These are phyloP conservation scores for Cyathus striatus DNA, from an alignment of 768 basidiomycete genomes.

Conservation along the genomic window DNA sequence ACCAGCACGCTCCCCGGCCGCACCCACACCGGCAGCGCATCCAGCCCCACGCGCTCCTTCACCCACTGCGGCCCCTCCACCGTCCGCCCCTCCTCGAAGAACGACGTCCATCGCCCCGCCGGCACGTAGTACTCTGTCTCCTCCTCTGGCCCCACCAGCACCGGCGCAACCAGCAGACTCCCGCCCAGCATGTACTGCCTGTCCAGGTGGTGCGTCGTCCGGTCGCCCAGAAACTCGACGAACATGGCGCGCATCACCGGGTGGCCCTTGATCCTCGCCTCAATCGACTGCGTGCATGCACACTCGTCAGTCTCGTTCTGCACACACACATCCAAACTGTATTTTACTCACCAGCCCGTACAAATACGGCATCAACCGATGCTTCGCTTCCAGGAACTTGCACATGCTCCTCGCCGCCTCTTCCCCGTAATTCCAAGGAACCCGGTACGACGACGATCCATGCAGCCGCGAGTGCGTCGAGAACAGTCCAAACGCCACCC, in stretches of 20 bases:
- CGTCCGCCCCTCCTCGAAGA: slow-evolving; percentile 49
- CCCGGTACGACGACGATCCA: slow-evolving; percentile 68
- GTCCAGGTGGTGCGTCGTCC: slow-evolving; percentile 56
- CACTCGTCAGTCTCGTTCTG: background rate
- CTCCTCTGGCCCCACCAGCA: slow-evolving; percentile 49
- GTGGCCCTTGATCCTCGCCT: slow-evolving; percentile 45
- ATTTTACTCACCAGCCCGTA: slow-evolving; percentile 41
- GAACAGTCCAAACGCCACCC: slow-evolving; percentile 74
- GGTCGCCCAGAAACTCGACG: slow-evolving; percentile 55
- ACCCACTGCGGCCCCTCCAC: slow-evolving; percentile 59
- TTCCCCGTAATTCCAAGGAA: slow-evolving; percentile 75
- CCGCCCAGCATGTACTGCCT: slow-evolving; percentile 56
- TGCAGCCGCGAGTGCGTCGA: slow-evolving; percentile 74
- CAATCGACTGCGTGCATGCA: slow-evolving; percentile 35
- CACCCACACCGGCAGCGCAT: slow-evolving; percentile 66
- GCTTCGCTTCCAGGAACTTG: slow-evolving; percentile 55
- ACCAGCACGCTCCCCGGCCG: slow-evolving; percentile 51
- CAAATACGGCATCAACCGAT: slow-evolving; percentile 73
- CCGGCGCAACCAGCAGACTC: slow-evolving; percentile 56
- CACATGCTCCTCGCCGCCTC: slow-evolving; percentile 63
- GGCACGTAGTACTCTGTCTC: slow-evolving; percentile 58
- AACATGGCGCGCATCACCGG: slow-evolving; percentile 65
- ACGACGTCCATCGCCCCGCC: slow-evolving; percentile 55
- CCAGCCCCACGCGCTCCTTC: slow-evolving; percentile 54
- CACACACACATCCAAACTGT: background rate